Base-by-base conservation (phyloP, 1,284 basidiomycete species). In the Moniliella sp. region DNA sequence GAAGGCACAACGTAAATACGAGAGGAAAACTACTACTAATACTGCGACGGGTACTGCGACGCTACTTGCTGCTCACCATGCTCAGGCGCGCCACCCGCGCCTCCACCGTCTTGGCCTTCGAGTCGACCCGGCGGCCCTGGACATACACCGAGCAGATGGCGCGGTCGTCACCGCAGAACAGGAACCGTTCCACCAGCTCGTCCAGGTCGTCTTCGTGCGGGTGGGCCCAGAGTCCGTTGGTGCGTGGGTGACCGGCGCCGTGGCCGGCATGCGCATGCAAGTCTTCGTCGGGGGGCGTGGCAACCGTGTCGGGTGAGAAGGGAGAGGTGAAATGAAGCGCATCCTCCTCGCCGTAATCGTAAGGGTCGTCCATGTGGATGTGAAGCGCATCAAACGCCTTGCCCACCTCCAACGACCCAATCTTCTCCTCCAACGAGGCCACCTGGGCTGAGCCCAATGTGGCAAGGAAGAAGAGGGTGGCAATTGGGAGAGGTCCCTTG, bases 331-430 rank as follows among this genome's bases (percentile, higher is more conserved):
- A n/a, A n/a, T n/a, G n/a, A n/a, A n/a, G n/a, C n/a, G n/a, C 33
- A n/a, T 37, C 36, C 8, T 36, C 14, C 17, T 37, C 36, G 27
- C 28, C 29, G 32, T 30, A 37, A 11, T 35, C 11, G 15, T 34
- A 25, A 3, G 34, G n/a, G n/a, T n/a, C n/a, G n/a, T n/a, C n/a
- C n/a, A 65, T 63, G 64, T 72, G 34, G 72, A 70, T 72, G 4
- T 82, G 47, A 8, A 94, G 64, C 1, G 86, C 86, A 58, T 97
- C 86, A 54, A 94, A 94, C 42, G 74, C 74, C 36, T 82, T 86
- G 2, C 82, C 82, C 0, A 67, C 65, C 15, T 65, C 66, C 36
- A 97, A 77, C 15, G 74, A 76, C 5, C 86, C 88, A n/a, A 81
- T 68, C 23, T 66, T 67, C 28, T 71, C 59, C 23, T 72, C 68